Percentiles rank a stretch among this genome's conserved stretches.
Evolutionary conservation across 179 eudicot species (phyloP).

Genomic region (Beta corolliflora): DNA sequence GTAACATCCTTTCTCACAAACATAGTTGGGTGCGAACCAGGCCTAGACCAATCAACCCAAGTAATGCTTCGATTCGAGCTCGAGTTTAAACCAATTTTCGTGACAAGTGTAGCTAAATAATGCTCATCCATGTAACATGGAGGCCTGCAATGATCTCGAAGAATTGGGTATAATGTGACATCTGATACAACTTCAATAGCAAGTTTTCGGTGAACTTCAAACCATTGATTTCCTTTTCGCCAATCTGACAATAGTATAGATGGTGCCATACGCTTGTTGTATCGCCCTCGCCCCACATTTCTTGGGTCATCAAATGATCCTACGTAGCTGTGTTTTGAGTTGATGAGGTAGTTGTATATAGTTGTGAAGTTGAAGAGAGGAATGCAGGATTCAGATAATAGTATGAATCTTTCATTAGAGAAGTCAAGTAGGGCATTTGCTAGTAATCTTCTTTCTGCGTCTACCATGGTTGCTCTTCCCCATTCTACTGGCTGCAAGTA

Average conservation of each 20-base stretch:
- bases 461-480: conserved; percentile 60
- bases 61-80: conserved; percentile 68
- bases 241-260: conserved; percentile 46
- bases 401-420: conserved; percentile 60
- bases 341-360: conserved; percentile 51
- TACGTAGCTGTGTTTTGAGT: conserved; percentile 51
- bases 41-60: conserved; percentile 82
- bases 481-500: conserved; percentile 61
- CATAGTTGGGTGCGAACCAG: conserved; percentile 63
- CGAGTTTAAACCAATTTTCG: conserved; percentile 38
- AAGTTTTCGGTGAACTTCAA: conserved; percentile 45
- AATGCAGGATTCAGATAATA: conserved; percentile 70
- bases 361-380: conserved; percentile 64
- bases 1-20: conserved; percentile 50
- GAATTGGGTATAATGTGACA: conserved; percentile 33
- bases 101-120: conserved; percentile 63
- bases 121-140: conserved; percentile 92
- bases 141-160: conserved; percentile 55
- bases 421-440: conserved; percentile 73
- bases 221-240: conserved; percentile 75
- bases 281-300: conserved; percentile 46
- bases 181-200: conserved; percentile 52
- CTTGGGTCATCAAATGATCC: conserved; percentile 63
- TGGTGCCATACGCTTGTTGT: conserved; percentile 56
- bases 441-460: conserved; percentile 58